Evolutionary conservation across 2,329 filamentous ascomycete genomes (phyloP).

Genomic region (Fusarium sacchari): DNA sequence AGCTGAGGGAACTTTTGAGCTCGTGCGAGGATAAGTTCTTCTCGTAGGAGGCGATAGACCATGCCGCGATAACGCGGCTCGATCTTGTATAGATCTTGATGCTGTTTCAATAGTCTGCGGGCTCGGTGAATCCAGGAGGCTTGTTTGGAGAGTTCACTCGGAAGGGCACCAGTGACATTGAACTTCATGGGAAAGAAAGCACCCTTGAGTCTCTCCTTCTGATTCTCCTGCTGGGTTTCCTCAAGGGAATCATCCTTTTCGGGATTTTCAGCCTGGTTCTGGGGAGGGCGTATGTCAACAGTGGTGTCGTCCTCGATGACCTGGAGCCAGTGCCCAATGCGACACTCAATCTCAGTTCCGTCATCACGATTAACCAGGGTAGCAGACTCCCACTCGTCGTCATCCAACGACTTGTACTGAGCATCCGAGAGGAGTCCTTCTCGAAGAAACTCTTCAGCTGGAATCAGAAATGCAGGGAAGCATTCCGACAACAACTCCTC

Average conservation of each 20-base stretch:
- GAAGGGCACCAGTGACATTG: slow-evolving; percentile 27
- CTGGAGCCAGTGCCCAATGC: slow-evolving; percentile 32
- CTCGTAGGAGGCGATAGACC: slow-evolving; percentile 74
- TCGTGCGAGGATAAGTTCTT: slow-evolving; percentile 60
- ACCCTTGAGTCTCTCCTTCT: slow-evolving; percentile 65
- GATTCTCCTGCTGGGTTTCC: slow-evolving; percentile 25
- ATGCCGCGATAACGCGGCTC: slow-evolving; percentile 61
- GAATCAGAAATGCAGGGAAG: slow-evolving; percentile 58
- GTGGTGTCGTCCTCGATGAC: slow-evolving; percentile 31
- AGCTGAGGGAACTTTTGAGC: slow-evolving; percentile 58
- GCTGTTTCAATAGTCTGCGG: slow-evolving; percentile 5
- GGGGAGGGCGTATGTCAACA: slow-evolving; percentile 37
- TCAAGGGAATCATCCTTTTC: background rate
- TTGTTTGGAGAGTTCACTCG: slow-evolving; percentile 4
- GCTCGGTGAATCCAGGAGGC: slow-evolving; percentile 27
- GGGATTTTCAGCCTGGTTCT: slow-evolving; percentile 15
- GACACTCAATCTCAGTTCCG: background rate
- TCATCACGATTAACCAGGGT: background rate
- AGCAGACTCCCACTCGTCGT: slow-evolving; percentile 39
- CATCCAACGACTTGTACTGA: slow-evolving; percentile 66
- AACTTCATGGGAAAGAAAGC: slow-evolving; percentile 50
- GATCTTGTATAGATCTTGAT: slow-evolving; percentile 70
- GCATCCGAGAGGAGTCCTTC: slow-evolving; percentile 67
- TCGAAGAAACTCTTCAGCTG: slow-evolving; percentile 62
- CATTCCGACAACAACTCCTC: slow-evolving; percentile 34